Evolutionary conservation across 805 yeast species (phyloP), one percentile per base, ranked within the genome.

Genomic region (Candida succiphila): DNA sequence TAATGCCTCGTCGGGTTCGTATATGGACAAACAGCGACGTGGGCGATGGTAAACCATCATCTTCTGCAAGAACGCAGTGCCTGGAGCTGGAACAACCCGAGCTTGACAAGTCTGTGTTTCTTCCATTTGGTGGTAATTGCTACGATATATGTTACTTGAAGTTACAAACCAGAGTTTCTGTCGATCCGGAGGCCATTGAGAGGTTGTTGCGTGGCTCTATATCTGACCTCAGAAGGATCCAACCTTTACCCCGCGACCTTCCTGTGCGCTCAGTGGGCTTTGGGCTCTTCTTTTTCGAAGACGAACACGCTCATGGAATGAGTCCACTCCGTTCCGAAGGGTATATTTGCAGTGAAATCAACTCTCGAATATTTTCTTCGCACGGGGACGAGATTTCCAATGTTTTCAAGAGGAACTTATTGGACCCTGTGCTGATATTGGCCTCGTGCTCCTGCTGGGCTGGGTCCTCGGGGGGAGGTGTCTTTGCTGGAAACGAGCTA

Each of bases 391-490:
- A 33, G 33, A 4, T 37, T 33, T 13, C 26, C 32, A 4, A 27
- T 31, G 8, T 22, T n/a, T 22, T 12, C 15, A 23, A 23, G 3
- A 23, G 42, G n/a, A n/a, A n/a, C n/a, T n/a, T n/a, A n/a, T n/a
- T n/a, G n/a, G n/a, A n/a, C 4, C 40, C 43, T 0, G 32, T 39
- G 3, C 26, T 65, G 36, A 42, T 63, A 2, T 44, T 65, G 0
- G 48, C 66, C 1, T 61, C 71, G 1, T 51, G 69, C 0, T 52
- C 65, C 7, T 67, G 71, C 43, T 68, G 73, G 72, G 61, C 66
- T 34, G 74, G 74, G 2, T 66, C 72, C 4, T 62, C 69, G 1
- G 74, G 74, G 0, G 73, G 73, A 0, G 71, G 67, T 0, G 43
- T 67, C 3, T 56, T 63, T 28, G 20, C 27, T 2, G 25, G 36